These are phyloP conservation scores for Vitis cinerea DNA, from an alignment of 164 flowering plant genomes.

Conservation along the genomic window DNA sequence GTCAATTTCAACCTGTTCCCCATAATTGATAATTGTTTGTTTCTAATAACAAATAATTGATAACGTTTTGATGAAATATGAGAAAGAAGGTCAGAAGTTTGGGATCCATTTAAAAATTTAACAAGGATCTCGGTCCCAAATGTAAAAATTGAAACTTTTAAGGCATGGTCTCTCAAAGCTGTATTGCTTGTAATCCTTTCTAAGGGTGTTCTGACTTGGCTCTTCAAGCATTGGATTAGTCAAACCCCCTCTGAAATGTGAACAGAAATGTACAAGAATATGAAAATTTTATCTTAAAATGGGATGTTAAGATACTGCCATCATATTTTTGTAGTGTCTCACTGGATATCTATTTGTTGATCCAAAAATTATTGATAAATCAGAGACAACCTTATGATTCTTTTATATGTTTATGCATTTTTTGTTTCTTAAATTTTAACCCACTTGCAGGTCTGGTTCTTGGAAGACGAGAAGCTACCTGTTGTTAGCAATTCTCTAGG, in stretches of 20 bases:
- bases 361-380: no score
- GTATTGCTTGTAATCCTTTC: background rate
- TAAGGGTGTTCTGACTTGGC: background rate
- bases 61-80: background rate
- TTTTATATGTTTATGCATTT: background rate
- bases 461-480: conserved; percentile 85
- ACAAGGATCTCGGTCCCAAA: background rate
- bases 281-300: no score
- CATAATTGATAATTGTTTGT: background rate
- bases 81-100: background rate
- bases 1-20: background rate
- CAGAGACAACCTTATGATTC: background rate
- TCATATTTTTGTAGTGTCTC: background rate
- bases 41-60: background rate
- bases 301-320: no score
- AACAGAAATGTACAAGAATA: background rate
- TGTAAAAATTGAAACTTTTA: background rate
- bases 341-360: background rate
- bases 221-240: background rate
- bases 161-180: background rate
- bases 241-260: background rate
- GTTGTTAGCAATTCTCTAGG: conserved; percentile 49
- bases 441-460: conserved; percentile 78
- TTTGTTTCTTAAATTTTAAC: background rate
- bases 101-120: background rate